phyloP scores from a whole-genome alignment of 1,284 basidiomycete genomes.

The Cryptococcus sp. region DNA sequence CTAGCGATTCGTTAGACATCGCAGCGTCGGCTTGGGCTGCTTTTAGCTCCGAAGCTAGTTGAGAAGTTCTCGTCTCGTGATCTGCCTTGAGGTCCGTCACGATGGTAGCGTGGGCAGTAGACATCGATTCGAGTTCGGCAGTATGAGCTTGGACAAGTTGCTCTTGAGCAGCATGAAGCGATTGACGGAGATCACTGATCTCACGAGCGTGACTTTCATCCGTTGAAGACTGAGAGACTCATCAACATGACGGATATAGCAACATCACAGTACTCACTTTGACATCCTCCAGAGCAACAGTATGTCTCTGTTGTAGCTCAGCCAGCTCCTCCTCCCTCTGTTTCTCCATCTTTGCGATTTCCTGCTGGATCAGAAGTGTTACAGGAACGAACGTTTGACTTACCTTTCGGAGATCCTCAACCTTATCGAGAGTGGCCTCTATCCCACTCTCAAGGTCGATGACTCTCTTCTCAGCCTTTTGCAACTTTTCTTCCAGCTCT shows the following conservation, averaged over 20 bases:
- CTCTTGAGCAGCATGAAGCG: conserved; percentile 15
- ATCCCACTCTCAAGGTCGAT: not conserved
- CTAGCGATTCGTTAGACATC: not conserved
- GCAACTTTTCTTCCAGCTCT: conserved; percentile 1
- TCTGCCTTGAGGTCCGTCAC: conserved; percentile 9
- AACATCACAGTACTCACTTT: conserved; percentile 10
- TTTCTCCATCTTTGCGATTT: conserved; percentile 9
- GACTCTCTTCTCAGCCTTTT: not conserved
- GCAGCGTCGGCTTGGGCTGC: not conserved
- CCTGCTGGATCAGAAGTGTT: conserved; percentile 1
- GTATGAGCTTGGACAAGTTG: conserved; percentile 16
- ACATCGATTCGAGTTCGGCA: conserved; percentile 22
- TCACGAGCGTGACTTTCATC: conserved; percentile 14
- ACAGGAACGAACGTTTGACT: not conserved
- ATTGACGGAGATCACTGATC: conserved; percentile 17
- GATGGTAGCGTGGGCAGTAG: conserved; percentile 17
- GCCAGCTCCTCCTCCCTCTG: conserved; percentile 11
- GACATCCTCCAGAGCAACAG: conserved; percentile 14
- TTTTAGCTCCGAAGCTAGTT: not conserved
- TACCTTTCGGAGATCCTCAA: not conserved
- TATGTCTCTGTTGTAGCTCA: conserved; percentile 16
- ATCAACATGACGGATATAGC: not conserved
- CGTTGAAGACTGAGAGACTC: conserved; percentile 12
- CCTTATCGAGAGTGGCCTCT: not conserved
- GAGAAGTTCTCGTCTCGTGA: not conserved